These are phyloP conservation scores for Alternaria viburni DNA, from an alignment of 2,329 filamentous ascomycete genomes.

Conservation along the genomic window DNA sequence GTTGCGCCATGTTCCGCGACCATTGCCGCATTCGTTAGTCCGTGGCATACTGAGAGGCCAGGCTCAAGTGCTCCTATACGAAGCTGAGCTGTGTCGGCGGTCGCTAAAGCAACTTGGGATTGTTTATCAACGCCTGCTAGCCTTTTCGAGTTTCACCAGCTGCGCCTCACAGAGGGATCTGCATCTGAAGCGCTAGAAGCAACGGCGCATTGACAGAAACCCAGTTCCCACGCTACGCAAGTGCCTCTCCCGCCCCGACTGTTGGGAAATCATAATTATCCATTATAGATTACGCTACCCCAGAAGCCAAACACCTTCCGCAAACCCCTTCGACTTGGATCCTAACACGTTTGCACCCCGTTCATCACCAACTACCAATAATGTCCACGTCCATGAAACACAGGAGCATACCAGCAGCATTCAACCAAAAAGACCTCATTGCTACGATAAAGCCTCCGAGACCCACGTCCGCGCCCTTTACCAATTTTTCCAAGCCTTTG, in stretches of 20 bases:
- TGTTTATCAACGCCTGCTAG: constrained; percentile 16
- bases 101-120: constrained; percentile 8
- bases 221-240: constrained; percentile 19
- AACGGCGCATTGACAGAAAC: constrained; percentile 16
- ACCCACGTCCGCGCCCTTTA: constrained; percentile 29
- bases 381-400: constrained; percentile 45
- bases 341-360: background rate
- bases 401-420: constrained; percentile 40
- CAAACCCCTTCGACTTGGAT: background rate
- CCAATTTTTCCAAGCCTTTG: constrained; percentile 16
- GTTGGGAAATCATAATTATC: constrained; percentile 16
- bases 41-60: background rate
- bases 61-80: background rate
- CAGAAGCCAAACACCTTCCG: background rate
- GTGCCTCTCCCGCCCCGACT: constrained; percentile 15
- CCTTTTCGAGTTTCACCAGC: constrained; percentile 1
- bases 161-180: constrained; percentile 6
- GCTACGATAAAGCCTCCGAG: constrained; percentile 17
- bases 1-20: constrained; percentile 4
- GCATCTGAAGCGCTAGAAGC: constrained; percentile 11
- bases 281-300: constrained; percentile 18
- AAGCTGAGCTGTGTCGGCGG: constrained; percentile 8
- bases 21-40: constrained; percentile 10
- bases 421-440: constrained; percentile 31
- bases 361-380: background rate